Percentiles rank a stretch among this genome's conserved stretches.
Conservation (phyloP, 495 filamentous ascomycete species). For the Sabuloglossum arenarium region DNA sequence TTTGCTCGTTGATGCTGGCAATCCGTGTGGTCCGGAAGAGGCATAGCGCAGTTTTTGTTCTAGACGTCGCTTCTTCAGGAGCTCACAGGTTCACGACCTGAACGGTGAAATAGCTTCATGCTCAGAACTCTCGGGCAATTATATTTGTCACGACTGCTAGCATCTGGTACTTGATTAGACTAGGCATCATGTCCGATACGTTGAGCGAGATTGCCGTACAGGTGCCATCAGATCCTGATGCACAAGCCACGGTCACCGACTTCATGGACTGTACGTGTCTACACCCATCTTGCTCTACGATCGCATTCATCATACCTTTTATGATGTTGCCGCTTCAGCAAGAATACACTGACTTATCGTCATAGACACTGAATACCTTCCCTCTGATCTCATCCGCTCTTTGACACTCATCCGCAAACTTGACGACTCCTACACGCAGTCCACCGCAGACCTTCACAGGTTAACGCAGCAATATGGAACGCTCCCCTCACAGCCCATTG, state of each 20-base stretch:
- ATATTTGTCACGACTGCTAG: background rate
- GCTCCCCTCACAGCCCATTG: conserved; percentile 36
- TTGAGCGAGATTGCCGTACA: conserved; percentile 16
- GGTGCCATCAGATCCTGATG: conserved; percentile 53
- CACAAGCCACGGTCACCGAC: conserved; percentile 84
- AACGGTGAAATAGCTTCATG: background rate
- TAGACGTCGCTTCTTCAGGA: background rate
- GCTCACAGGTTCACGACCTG: background rate
- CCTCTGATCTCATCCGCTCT: conserved; percentile 77
- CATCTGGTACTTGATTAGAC: background rate
- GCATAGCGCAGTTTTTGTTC: background rate
- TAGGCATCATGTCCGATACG: conserved; percentile 9
- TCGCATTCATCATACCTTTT: background rate
- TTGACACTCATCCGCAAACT: conserved; percentile 73
- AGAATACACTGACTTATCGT: background rate
- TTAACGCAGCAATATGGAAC: conserved; percentile 53
- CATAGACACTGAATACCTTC: conserved; percentile 70
- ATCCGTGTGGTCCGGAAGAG: background rate
- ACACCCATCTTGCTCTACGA: background rate
- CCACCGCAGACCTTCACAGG: conserved; percentile 45
- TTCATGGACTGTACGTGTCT: conserved; percentile 52
- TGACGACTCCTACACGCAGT: conserved; percentile 45
- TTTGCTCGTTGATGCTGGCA: background rate
- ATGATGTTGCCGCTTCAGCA: conserved; percentile 1
- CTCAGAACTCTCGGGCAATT: background rate